A percentile compares a stretch with the other conserved stretches of the same genome.
Evolutionary conservation across 164 flowering plant species (phyloP).

Genomic region (Santalum album): DNA sequence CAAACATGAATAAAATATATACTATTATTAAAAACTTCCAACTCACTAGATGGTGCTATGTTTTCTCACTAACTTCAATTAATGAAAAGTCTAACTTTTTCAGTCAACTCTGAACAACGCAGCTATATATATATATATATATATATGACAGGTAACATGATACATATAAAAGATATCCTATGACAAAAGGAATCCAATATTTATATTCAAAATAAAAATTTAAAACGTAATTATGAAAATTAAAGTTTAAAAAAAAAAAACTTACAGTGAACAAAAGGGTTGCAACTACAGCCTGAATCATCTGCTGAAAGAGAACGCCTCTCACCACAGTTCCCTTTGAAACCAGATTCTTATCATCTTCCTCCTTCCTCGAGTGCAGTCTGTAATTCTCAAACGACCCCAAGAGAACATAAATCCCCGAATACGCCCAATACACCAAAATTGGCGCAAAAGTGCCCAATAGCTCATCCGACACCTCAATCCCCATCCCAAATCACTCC

Average conservation of each 20-base stretch:
- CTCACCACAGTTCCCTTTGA: slow-evolving; percentile 62
- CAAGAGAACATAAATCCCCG: slow-evolving; percentile 69
- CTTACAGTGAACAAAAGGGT: slow-evolving; percentile 70
- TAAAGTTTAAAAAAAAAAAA: neutral
- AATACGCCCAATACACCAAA: slow-evolving; percentile 77
- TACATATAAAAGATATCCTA: too few species aligned
- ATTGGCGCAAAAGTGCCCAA: slow-evolving; percentile 75
- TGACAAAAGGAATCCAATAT: too few species aligned
- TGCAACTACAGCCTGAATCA: slow-evolving; percentile 70
- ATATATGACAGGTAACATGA: too few species aligned
- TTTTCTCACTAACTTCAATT: too few species aligned
- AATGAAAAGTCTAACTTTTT: too few species aligned
- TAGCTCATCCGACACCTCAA: slow-evolving; percentile 60
- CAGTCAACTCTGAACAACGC: too few species aligned
- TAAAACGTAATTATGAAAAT: neutral
- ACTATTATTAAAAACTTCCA: too few species aligned
- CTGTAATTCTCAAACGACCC: slow-evolving; percentile 53
- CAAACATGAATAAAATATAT: too few species aligned
- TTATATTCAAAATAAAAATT: too few species aligned
- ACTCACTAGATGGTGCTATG: too few species aligned
- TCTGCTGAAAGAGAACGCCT: slow-evolving; percentile 86
- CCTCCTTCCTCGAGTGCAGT: slow-evolving; percentile 72
- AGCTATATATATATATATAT: too few species aligned
- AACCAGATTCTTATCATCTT: slow-evolving; percentile 82
- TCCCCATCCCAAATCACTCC: slow-evolving; percentile 20